Base-by-base conservation (phyloP, 805 yeast genomes). In the Tetrapisispora taiwanensis region DNA sequence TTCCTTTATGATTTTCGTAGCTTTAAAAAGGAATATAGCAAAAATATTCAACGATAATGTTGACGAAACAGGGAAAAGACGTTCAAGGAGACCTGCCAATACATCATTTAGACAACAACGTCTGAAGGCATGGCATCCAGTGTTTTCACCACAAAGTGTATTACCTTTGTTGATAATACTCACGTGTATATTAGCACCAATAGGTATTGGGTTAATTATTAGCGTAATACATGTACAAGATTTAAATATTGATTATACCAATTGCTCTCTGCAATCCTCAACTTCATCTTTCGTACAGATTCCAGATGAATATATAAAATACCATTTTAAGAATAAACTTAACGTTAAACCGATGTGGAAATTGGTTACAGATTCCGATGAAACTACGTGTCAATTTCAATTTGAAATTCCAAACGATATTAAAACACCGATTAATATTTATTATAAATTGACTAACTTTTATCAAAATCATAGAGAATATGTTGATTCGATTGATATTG, bases 381-480 rank as follows among this genome's bases (percentile, higher is more conserved):
- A 62, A 12, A 59, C 59, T 14, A 69, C 67, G 2, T 90, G 98
- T 63, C 67, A 72, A 26, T 53, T 90, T 34, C 75, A 77, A 54
- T 90, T 90, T 65, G 74, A 75, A 32, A 63, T 87, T 30, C 92
- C 95, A 12, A 69, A 69, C 36, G 79, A 79, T 44, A 70, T 90
- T 60, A 71, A 77, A 30, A 75, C 81, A 1, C 87, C 95, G 4
- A 60, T 88, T 7, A 87, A 72, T 60, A 58, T 87, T 51, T 92
- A 86, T 66, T 90, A 90, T 67, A 78, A 80, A 51, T 70, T 90
- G 56, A 88, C 97, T 28, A 87, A 87, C 60, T 92, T 88, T 63
- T 88, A 75, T 63, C 97, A 92, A 62, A 90, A 92, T 63, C 97
- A 90, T 67, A 77, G 98, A 48, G 84, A 92, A 49, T 92, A 88